These are phyloP conservation scores for Candida alai DNA, from an alignment of 805 yeast species.

Conservation along the genomic window DNA sequence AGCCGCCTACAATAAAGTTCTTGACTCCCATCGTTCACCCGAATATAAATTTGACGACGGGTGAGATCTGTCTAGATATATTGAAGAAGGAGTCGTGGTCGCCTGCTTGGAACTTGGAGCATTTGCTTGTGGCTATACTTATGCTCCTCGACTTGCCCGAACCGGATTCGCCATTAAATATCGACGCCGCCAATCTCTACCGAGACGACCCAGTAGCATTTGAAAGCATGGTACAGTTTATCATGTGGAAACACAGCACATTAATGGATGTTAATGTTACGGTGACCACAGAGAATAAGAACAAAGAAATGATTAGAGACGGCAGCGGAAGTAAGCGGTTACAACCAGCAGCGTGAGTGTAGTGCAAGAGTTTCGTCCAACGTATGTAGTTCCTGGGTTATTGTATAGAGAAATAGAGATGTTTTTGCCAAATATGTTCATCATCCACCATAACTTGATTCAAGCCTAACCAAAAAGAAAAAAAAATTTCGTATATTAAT, in stretches of 20 bases:
- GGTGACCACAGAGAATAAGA: constrained; percentile 5
- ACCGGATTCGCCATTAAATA: constrained; percentile 66
- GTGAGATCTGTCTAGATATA: constrained; percentile 70
- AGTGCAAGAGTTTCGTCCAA: too few species aligned
- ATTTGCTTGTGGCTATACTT: constrained; percentile 54
- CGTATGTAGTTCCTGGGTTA: too few species aligned
- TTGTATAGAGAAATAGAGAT: neutral
- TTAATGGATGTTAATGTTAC: constrained; percentile 10
- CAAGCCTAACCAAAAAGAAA: too few species aligned
- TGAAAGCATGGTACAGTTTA: constrained; percentile 38
- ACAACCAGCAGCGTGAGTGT: too few species aligned
- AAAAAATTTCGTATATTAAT: too few species aligned
- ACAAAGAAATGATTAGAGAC: constrained; percentile 8
- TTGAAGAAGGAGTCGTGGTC: constrained; percentile 58
- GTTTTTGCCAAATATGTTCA: neutral
- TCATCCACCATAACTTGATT: too few species aligned
- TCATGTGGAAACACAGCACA: constrained; percentile 37
- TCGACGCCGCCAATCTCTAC: constrained; percentile 62
- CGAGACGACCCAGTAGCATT: constrained; percentile 40
- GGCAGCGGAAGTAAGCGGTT: constrained; percentile 8
- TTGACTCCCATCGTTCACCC: constrained; percentile 40
- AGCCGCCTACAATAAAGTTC: constrained; percentile 57
- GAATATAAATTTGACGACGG: constrained; percentile 41
- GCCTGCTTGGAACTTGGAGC: constrained; percentile 66
- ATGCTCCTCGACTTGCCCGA: constrained; percentile 61